phyloP scores from a whole-genome alignment of 164 flowering plant genomes.

The Paratinospora sagittata region DNA sequence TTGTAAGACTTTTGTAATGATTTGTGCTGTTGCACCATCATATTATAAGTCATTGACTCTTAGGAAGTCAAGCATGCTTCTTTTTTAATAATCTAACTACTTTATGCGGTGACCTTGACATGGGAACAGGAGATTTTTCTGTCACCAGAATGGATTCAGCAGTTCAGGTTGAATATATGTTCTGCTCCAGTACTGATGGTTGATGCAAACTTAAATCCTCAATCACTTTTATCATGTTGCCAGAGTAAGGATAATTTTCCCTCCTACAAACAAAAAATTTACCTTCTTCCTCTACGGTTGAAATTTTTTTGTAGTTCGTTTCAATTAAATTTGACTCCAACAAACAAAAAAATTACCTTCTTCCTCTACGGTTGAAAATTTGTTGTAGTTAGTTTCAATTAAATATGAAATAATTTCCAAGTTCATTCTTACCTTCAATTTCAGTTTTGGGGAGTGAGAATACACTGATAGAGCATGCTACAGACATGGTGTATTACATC shows the following conservation, averaged over 20 bases:
- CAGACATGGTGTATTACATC: too few species aligned
- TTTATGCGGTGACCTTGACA: conserved; percentile 6
- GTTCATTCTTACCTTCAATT: too few species aligned
- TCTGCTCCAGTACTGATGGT: conserved; percentile 77
- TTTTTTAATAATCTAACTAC: background rate
- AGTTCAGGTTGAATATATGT: conserved; percentile 38
- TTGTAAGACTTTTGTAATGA: conserved; percentile 41
- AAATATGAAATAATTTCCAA: too few species aligned
- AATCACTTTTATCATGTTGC: conserved; percentile 65
- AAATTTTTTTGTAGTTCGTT: background rate
- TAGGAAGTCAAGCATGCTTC: conserved; percentile 7
- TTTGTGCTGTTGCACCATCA: background rate
- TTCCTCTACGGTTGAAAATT: background rate
- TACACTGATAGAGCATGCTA: too few species aligned
- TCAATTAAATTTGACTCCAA: background rate
- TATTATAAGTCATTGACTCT: background rate
- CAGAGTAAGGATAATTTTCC: conserved; percentile 33
- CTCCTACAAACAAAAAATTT: background rate
- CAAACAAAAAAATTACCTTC: background rate
- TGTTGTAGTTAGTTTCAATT: background rate
- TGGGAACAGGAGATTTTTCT: conserved; percentile 64
- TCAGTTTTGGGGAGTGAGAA: too few species aligned
- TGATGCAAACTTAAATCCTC: conserved; percentile 76
- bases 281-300: background rate
- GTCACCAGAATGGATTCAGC: conserved; percentile 64